These are phyloP conservation scores for Boletus coccyginus DNA, from an alignment of 768 basidiomycete species.

Conservation along the genomic window DNA sequence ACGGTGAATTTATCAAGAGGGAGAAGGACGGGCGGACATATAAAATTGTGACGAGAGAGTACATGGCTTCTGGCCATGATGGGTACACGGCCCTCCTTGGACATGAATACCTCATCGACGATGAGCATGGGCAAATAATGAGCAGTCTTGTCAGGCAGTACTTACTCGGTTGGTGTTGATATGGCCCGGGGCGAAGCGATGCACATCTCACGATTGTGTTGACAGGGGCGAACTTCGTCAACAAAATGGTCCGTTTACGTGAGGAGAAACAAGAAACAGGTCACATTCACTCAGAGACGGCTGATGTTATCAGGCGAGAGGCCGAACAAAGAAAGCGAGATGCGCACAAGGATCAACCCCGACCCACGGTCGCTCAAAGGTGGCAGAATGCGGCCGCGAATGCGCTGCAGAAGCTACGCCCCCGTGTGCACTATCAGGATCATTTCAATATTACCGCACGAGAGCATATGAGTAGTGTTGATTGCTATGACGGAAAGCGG, in stretches of 20 bases:
- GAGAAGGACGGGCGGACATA: conserved; percentile 58
- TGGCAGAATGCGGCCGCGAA: conserved; percentile 49
- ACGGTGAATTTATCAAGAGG: conserved; percentile 54
- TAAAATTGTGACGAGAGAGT: conserved; percentile 81
- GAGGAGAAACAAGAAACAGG: conserved; percentile 27
- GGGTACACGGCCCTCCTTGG: conserved; percentile 71
- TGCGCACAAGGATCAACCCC: background rate
- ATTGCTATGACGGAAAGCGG: conserved; percentile 63
- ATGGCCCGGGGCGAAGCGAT: background rate
- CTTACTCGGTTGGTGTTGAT: conserved; percentile 57
- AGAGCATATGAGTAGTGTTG: conserved; percentile 79
- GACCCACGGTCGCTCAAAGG: conserved; percentile 32
- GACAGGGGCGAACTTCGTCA: conserved; percentile 72
- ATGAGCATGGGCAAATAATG: conserved; percentile 79
- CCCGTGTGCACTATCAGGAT: conserved; percentile 52
- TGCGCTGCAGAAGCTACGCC: conserved; percentile 45
- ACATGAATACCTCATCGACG: conserved; percentile 69
- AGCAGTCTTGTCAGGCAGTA: conserved; percentile 80
- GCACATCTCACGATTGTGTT: conserved; percentile 9
- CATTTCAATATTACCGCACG: conserved; percentile 56
- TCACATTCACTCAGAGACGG: conserved; percentile 44
- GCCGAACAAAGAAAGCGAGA: no score
- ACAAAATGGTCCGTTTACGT: conserved; percentile 48
- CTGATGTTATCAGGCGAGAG: no score
- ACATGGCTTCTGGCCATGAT: conserved; percentile 82